Conservation (phyloP, 768 basidiomycete species). For the Lactarius akahatsu region DNA sequence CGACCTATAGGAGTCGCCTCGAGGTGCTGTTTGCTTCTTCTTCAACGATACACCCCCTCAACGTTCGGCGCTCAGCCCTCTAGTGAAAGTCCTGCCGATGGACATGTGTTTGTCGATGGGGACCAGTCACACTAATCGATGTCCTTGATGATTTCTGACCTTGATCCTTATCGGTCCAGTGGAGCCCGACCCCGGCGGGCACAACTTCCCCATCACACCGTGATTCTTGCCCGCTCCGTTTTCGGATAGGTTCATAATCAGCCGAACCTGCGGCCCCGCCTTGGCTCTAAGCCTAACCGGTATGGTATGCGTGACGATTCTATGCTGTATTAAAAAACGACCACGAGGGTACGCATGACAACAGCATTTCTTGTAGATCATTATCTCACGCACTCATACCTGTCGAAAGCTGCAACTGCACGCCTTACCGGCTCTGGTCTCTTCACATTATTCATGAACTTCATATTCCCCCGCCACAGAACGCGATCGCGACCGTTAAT, state of each 20-base stretch:
- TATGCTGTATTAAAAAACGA: slow-evolving; percentile 1
- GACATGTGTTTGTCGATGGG: background rate
- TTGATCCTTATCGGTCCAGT: slow-evolving; percentile 24
- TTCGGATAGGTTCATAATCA: slow-evolving; percentile 10
- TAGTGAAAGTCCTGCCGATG: background rate
- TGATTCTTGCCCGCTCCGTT: slow-evolving; percentile 20
- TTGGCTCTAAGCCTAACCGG: background rate
- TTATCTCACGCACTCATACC: slow-evolving; percentile 7
- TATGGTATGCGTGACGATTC: slow-evolving; percentile 11
- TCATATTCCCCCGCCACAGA: slow-evolving; percentile 17
- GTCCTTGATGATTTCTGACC: slow-evolving; percentile 12
- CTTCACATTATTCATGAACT: slow-evolving; percentile 15
- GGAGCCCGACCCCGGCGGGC: slow-evolving; percentile 5
- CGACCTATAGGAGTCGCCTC: slow-evolving; percentile 18
- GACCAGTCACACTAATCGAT: slow-evolving; percentile 17
- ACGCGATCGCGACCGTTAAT: slow-evolving; percentile 12
- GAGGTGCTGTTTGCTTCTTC: slow-evolving; percentile 13
- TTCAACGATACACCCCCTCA: slow-evolving; percentile 5
- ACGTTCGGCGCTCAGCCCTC: slow-evolving; percentile 6
- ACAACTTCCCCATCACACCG: slow-evolving; percentile 13
- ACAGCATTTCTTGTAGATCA: slow-evolving; percentile 23
- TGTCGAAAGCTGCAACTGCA: background rate
- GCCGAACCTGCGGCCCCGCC: slow-evolving; percentile 1
- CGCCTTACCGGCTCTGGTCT: slow-evolving; percentile 18
- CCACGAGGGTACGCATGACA: slow-evolving; percentile 25